Evolutionary conservation across 345 rosid species (phyloP).

Genomic region (Hevea brasiliensis): DNA sequence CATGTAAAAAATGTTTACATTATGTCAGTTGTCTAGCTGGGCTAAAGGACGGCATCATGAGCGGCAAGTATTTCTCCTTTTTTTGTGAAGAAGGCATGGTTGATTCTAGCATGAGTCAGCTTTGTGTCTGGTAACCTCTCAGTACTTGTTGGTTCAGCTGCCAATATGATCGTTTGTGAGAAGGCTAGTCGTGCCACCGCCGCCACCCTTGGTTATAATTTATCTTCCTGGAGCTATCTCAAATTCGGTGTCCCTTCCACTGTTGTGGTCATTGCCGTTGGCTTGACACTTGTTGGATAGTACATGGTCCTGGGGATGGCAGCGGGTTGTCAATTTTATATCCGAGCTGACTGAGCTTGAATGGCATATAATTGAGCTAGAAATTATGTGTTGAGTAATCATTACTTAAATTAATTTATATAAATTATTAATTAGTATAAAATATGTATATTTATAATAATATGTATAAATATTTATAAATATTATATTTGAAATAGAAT

Average conservation of each 20-base stretch:
- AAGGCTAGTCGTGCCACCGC: conserved; percentile 61
- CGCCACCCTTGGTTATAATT: conserved; percentile 38
- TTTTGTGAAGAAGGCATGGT: conserved; percentile 77
- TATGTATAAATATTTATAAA: too few species aligned
- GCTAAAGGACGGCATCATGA: conserved; percentile 63
- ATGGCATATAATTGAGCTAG: too few species aligned
- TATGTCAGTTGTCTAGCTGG: conserved; percentile 61
- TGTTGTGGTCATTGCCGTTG: conserved; percentile 54
- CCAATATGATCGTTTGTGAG: conserved; percentile 86
- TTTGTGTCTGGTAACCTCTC: conserved; percentile 78
- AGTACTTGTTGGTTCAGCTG: conserved; percentile 76
- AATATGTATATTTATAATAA: too few species aligned
- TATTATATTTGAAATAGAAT: too few species aligned
- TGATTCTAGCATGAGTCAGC: conserved; percentile 83
- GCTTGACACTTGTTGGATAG: conserved; percentile 39
- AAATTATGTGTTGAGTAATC: too few species aligned
- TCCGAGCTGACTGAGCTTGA: too few species aligned
- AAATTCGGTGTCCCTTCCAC: conserved; percentile 83
- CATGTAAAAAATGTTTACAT: too few species aligned
- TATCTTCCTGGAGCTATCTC: conserved; percentile 70
- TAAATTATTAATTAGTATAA: too few species aligned
- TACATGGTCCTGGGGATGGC: too few species aligned
- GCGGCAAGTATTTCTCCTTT: conserved; percentile 46
- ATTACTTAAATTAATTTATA: too few species aligned
- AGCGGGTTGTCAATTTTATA: too few species aligned